Evolutionary conservation across 2,329 filamentous ascomycete genomes (phyloP).

Genomic region (Tolypocladium inflatum): DNA sequence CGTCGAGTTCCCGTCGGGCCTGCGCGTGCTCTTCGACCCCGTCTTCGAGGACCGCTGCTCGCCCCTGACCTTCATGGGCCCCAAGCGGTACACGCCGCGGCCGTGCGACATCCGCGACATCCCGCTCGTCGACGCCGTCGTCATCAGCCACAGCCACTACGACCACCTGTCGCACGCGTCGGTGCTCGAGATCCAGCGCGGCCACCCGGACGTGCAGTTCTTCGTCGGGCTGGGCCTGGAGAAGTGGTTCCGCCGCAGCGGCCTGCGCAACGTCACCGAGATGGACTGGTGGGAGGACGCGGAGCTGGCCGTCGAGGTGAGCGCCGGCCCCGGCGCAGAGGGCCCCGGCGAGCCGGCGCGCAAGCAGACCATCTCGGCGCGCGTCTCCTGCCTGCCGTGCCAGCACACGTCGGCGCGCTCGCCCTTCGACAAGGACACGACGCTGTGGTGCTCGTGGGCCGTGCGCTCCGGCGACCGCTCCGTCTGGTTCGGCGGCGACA

Average conservation of each 20-base stretch:
- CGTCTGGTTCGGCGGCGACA: slow-evolving; percentile 87
- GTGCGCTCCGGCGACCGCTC: slow-evolving; percentile 64
- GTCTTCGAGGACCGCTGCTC: slow-evolving; percentile 85
- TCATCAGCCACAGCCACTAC: slow-evolving; percentile 89
- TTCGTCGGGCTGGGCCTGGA: slow-evolving; percentile 80
- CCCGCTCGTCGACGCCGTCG: slow-evolving; percentile 63
- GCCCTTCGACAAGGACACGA: slow-evolving; percentile 60
- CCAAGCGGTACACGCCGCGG: slow-evolving; percentile 67
- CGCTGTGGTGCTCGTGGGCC: slow-evolving; percentile 84
- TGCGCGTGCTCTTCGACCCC: slow-evolving; percentile 87
- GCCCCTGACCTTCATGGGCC: slow-evolving; percentile 59
- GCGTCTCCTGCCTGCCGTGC: slow-evolving; percentile 69
- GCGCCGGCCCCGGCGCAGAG: slow-evolving; percentile 13
- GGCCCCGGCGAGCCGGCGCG: slow-evolving; percentile 5
- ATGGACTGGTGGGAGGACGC: slow-evolving; percentile 92
- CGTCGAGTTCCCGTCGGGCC: slow-evolving; percentile 76
- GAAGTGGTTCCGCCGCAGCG: slow-evolving; percentile 65
- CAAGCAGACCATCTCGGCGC: slow-evolving; percentile 47
- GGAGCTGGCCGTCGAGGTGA: slow-evolving; percentile 50
- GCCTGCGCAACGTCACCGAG: slow-evolving; percentile 72
- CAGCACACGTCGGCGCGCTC: slow-evolving; percentile 72
- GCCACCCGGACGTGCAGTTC: slow-evolving; percentile 73
- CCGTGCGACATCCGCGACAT: slow-evolving; percentile 73
- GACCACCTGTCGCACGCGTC: slow-evolving; percentile 79
- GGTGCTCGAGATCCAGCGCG: slow-evolving; percentile 58